Base-by-base conservation (phyloP, 1,284 basidiomycete species). In the Boletellus sp. region DNA sequence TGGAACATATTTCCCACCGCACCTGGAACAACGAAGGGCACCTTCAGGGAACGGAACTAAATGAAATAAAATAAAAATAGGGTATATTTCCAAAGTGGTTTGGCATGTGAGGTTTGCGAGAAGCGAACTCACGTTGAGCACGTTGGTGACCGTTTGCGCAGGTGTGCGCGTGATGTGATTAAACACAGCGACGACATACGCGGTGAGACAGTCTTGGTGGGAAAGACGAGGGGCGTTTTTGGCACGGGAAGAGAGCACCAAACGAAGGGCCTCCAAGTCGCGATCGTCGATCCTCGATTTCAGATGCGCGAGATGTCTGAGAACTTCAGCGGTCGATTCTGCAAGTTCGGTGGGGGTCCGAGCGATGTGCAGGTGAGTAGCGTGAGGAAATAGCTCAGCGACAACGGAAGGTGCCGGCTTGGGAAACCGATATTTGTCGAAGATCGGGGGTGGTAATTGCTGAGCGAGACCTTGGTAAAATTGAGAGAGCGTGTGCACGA, bases 1-100 rank as follows among this genome's bases (percentile, higher is more conserved):
- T 56, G 58, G 9, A 67, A 47, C 8, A 55, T 40, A 44, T 68
- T 70, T 16, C 59, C 55, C n/a, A 51, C 61, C 3, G 57, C 46
- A 45, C 57, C 23, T 9, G 45, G 43, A 5, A 41, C 49, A 10
- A 60, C 30, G 33, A 64, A 63, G 0, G 53, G 41, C 3, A 55
- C 54, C 1, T 34, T 29, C 1, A 59, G 26, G 32, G 50, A 23
- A 11, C 68, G 60, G 47, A 58, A 69, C 67, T 71, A 23, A 6
- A 16, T 41, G 14, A n/a, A n/a, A 39, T n/a, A 13, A 8, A 5
- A 41, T 9, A n/a, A 20, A 11, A 1, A 8, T 34, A 30, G n/a
- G 17, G 27, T 16, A 33, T 22, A 21, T 10, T n/a, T n/a, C n/a
- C n/a, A n/a, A n/a, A n/a, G n/a, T n/a, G n/a, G n/a, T n/a, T n/a